These are phyloP conservation scores for Yamadazyma jaroonii DNA, from an alignment of 1,139 yeast genomes.

Conservation along the genomic window DNA sequence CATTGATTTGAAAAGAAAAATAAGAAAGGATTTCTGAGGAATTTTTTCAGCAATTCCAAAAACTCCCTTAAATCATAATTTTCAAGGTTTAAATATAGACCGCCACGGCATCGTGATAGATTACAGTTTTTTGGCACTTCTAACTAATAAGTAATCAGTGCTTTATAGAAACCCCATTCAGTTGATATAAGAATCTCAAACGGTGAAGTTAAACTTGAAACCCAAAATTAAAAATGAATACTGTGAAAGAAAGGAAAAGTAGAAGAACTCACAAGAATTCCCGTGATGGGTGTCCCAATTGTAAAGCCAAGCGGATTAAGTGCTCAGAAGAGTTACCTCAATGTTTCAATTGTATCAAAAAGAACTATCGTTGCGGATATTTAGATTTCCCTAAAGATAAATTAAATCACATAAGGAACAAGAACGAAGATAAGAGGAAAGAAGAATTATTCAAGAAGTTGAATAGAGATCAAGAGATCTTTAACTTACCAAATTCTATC, in stretches of 20 bases:
- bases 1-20: no score
- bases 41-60: no score
- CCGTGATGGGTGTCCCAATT: constrained; percentile 47
- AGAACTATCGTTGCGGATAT: constrained; percentile 41
- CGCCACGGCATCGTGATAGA: no score
- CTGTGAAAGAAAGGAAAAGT: constrained; percentile 29
- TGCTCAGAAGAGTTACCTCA: constrained; percentile 45
- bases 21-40: no score
- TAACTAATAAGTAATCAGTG: no score
- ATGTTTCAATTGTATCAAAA: constrained; percentile 39
- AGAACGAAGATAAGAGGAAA: constrained; percentile 26
- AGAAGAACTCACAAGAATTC: constrained; percentile 47
- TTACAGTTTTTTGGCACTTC: no score
- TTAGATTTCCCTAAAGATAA: constrained; percentile 40
- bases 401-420: constrained; percentile 30
- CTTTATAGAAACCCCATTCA: no score
- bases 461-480: constrained; percentile 2
- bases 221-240: constrained; percentile 1
- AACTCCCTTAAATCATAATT: no score
- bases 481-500: constrained; percentile 1
- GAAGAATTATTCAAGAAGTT: constrained; percentile 9
- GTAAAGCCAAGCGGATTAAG: constrained; percentile 43
- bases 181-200: no score
- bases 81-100: no score
- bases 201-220: no score